Evolutionary conservation across 306 rosid genomes (phyloP).

Genomic region (Luffa acutangula): DNA sequence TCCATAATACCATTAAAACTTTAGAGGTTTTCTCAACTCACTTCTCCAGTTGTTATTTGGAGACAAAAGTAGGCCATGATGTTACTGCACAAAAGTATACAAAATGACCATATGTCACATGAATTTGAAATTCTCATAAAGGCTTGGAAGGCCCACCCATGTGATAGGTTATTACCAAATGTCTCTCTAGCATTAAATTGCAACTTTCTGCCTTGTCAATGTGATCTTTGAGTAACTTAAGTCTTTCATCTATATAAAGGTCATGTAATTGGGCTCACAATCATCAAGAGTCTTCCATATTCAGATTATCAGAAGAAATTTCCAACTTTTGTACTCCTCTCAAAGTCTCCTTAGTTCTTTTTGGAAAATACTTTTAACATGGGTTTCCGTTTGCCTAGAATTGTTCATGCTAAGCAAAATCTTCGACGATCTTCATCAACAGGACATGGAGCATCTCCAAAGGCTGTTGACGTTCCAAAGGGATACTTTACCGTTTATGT

Average conservation of each 20-base stretch:
- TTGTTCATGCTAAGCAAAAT: not conserved
- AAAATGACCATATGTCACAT: not conserved
- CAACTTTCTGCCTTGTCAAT: not conserved
- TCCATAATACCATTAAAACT: not conserved
- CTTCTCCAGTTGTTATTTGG: not conserved
- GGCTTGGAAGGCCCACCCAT: not conserved
- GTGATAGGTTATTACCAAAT: not conserved
- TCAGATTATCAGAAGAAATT: not conserved
- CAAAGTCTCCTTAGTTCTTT: not conserved
- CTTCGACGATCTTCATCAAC: conserved; percentile 14
- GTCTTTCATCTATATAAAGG: not conserved
- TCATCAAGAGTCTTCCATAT: conserved; percentile 1
- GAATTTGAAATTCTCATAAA: not conserved
- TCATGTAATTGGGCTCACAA: not conserved
- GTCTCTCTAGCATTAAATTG: not conserved
- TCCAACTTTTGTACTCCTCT: not conserved
- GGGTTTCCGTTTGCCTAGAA: conserved; percentile 10
- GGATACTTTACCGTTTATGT: conserved; percentile 25
- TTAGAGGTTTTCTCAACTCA: not conserved
- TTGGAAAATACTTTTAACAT: not conserved
- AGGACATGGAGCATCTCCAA: not conserved
- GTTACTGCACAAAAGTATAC: not conserved
- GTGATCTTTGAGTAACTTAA: not conserved
- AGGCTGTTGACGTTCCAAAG: conserved; percentile 11
- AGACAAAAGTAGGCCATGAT: not conserved